phyloP scores from a whole-genome alignment of 1,284 basidiomycete species.

The Cryptococcus neoformans region DNA sequence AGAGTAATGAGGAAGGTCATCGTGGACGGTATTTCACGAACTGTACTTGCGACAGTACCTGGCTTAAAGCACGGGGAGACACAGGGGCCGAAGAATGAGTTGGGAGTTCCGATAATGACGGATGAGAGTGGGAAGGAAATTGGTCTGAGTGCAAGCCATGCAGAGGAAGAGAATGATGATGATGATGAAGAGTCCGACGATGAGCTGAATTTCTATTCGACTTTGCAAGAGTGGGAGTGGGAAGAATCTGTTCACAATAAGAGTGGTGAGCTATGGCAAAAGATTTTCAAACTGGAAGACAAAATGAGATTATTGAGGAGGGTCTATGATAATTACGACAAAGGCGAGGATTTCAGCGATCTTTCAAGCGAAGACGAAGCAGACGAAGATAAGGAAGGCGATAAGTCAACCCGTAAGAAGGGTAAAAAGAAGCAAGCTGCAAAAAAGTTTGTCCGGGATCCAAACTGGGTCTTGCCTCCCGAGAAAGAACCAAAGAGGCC shows the following conservation, averaged over 20 bases:
- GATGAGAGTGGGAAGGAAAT: background rate
- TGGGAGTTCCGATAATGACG: constrained; percentile 7
- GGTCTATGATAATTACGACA: background rate
- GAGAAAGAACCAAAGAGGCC: too few relatives aligned
- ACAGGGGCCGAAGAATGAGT: constrained; percentile 11
- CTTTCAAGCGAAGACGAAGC: too few relatives aligned
- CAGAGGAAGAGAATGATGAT: background rate
- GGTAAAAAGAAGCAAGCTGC: too few relatives aligned
- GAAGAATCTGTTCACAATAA: too few relatives aligned
- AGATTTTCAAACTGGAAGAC: background rate
- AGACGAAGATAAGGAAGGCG: too few relatives aligned
- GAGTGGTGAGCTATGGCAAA: too few relatives aligned
- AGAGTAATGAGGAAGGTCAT: background rate
- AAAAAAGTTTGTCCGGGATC: too few relatives aligned
- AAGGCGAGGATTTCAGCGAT: too few relatives aligned
- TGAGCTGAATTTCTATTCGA: too few relatives aligned
- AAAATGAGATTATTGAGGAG: background rate
- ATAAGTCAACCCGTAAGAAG: too few relatives aligned
- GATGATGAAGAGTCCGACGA: background rate
- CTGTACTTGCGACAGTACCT: constrained; percentile 12
- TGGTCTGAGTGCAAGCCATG: background rate
- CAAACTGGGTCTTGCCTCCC: too few relatives aligned
- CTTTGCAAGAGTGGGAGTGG: too few relatives aligned
- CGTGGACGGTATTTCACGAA: background rate
- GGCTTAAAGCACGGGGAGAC: constrained; percentile 15